phyloP scores from a whole-genome alignment of 352 stramenopile species.

The Plasmopara muralis region DNA sequence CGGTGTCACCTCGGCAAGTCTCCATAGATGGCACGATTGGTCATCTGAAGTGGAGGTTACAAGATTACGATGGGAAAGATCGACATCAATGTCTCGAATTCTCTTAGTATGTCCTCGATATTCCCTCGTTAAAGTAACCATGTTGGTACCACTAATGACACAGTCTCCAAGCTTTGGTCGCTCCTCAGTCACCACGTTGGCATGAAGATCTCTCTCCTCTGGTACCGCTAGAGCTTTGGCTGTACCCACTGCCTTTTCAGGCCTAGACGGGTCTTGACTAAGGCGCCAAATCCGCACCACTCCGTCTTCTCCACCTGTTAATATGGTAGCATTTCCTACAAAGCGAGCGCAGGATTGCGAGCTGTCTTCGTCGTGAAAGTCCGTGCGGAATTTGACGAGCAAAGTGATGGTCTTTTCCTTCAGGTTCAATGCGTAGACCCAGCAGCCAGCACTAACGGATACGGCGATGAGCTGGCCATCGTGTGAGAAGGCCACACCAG shows the following conservation, averaged over 20 bases:
- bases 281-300: slow-evolving; percentile 70
- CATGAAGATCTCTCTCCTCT: slow-evolving; percentile 17
- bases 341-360: slow-evolving; percentile 71
- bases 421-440: slow-evolving; percentile 63
- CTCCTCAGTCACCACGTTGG: slow-evolving; percentile 12
- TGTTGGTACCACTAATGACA: slow-evolving; percentile 36
- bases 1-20: slow-evolving; percentile 53
- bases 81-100: slow-evolving; percentile 76
- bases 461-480: slow-evolving; percentile 69
- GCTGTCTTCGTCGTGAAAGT: slow-evolving; percentile 68
- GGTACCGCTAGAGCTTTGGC: slow-evolving; percentile 30
- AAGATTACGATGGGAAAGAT: slow-evolving; percentile 72
- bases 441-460: slow-evolving; percentile 66
- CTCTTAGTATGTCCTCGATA: slow-evolving; percentile 72
- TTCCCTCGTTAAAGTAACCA: slow-evolving; percentile 66
- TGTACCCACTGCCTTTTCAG: slow-evolving; percentile 37
- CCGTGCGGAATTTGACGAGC: slow-evolving; percentile 74
- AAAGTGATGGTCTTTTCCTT: slow-evolving; percentile 54
- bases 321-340: slow-evolving; percentile 66
- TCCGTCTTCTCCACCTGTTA: slow-evolving; percentile 80
- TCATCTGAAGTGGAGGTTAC: slow-evolving; percentile 73
- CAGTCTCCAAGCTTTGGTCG: slow-evolving; percentile 52
- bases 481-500: slow-evolving; percentile 67
- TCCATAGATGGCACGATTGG: slow-evolving; percentile 74
- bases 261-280: slow-evolving; percentile 39